A percentile compares a stretch with the other conserved stretches of the same genome.
phyloP scores from a whole-genome alignment of 2,329 filamentous ascomycete genomes.

The Acephala macrosclerotiorum region DNA sequence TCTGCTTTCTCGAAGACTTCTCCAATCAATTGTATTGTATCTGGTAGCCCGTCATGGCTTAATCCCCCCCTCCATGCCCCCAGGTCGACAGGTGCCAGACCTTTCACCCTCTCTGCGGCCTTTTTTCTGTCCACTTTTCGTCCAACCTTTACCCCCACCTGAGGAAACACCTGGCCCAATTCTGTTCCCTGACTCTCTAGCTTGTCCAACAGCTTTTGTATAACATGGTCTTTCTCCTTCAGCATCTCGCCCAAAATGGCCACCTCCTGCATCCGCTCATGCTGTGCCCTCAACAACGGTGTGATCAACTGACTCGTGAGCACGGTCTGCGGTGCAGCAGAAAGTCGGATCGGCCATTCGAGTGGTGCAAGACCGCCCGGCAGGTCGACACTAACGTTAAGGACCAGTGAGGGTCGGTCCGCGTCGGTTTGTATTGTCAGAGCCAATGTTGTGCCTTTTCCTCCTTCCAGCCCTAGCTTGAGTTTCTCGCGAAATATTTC shows the following conservation, averaged over 20 bases:
- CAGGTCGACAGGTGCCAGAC: slow-evolving; percentile 54
- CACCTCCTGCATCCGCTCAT: slow-evolving; percentile 52
- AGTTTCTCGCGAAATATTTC: slow-evolving; percentile 71
- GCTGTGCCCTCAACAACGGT: slow-evolving; percentile 54
- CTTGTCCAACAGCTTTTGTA: slow-evolving; percentile 60
- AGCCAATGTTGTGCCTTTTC: slow-evolving; percentile 52
- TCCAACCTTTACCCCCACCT: slow-evolving; percentile 44
- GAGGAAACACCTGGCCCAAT: slow-evolving; percentile 59
- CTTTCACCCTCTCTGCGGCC: slow-evolving; percentile 49
- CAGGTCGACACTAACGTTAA: slow-evolving; percentile 63
- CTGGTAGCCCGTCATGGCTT: slow-evolving; percentile 17
- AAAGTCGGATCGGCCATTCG: slow-evolving; percentile 69
- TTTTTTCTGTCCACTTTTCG: slow-evolving; percentile 49
- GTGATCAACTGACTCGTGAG: slow-evolving; percentile 55
- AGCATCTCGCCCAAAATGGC: slow-evolving; percentile 53
- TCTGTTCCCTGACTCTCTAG: slow-evolving; percentile 59
- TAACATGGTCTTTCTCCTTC: slow-evolving; percentile 60
- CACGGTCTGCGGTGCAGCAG: slow-evolving; percentile 43
- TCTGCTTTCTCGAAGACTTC: slow-evolving; percentile 33
- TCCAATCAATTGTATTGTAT: slow-evolving; percentile 30
- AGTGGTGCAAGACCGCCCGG: slow-evolving; percentile 69
- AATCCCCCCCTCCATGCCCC: slow-evolving; percentile 34
- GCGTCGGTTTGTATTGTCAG: slow-evolving; percentile 52
- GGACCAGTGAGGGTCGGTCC: slow-evolving; percentile 47
- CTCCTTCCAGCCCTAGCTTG: slow-evolving; percentile 52